phyloP scores from a whole-genome alignment of 78 protist species.

The Capsaspora owczarzaki region DNA sequence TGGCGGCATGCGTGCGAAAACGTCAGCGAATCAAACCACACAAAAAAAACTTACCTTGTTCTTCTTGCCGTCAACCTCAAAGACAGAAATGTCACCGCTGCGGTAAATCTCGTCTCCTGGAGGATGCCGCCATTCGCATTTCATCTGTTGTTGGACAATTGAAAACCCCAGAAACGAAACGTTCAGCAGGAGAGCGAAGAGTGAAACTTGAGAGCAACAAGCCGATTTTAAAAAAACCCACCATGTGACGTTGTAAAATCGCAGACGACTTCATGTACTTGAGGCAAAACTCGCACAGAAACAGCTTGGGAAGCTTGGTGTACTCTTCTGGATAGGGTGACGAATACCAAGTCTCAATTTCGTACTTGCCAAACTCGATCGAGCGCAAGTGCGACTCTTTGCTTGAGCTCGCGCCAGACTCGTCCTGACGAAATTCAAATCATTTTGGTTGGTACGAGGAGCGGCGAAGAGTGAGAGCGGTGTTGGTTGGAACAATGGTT shows the following conservation, averaged over 20 bases:
- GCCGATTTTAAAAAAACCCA: background rate
- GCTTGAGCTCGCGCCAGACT: background rate
- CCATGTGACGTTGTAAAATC: constrained; percentile 67
- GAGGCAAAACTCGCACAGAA: constrained; percentile 84
- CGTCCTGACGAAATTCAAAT: background rate
- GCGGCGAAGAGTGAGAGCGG: background rate
- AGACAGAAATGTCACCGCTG: constrained; percentile 52
- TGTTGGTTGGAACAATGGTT: background rate
- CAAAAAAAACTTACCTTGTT: constrained; percentile 18
- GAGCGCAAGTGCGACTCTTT: background rate
- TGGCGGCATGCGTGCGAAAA: too few relatives aligned
- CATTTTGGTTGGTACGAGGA: background rate
- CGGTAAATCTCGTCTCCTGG: constrained; percentile 93
- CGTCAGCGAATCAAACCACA: too few relatives aligned
- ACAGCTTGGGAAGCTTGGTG: constrained; percentile 25
- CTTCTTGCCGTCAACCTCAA: constrained; percentile 87
- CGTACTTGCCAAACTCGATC: constrained; percentile 59
- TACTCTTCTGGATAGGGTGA: constrained; percentile 88
- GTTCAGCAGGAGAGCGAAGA: background rate
- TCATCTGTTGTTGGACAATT: constrained; percentile 22
- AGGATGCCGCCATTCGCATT: constrained; percentile 74
- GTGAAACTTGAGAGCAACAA: too few relatives aligned
- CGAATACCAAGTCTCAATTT: constrained; percentile 92
- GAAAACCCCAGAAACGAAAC: background rate
- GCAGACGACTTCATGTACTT: constrained; percentile 69